Percentiles rank a stretch among this genome's conserved stretches.
phyloP scores from a whole-genome alignment of 1,139 yeast species.

The Lodderomyces margitis region DNA sequence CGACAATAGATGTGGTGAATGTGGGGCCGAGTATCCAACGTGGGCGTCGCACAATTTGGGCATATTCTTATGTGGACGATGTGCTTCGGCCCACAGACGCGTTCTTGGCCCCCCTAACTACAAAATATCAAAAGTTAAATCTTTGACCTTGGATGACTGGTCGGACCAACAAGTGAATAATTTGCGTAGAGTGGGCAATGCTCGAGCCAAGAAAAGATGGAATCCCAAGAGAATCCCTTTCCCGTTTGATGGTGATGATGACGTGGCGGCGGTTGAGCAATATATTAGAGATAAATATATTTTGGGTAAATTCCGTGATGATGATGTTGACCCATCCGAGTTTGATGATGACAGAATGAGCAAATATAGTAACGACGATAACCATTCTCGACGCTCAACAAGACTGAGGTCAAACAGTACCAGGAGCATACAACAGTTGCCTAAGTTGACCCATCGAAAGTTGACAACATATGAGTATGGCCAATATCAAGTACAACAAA shows the following conservation, averaged over 20 bases:
- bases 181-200: slow-evolving; percentile 64
- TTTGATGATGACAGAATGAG: slow-evolving; percentile 21
- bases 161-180: slow-evolving; percentile 55
- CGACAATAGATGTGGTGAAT: slow-evolving; percentile 72
- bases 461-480: slow-evolving; percentile 43
- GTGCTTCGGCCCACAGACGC: slow-evolving; percentile 77
- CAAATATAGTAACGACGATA: slow-evolving; percentile 14
- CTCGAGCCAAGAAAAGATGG: slow-evolving; percentile 61
- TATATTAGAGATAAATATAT: slow-evolving; percentile 56
- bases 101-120: slow-evolving; percentile 51
- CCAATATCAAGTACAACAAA: slow-evolving; percentile 38
- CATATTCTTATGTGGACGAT: slow-evolving; percentile 70
- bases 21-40: slow-evolving; percentile 62
- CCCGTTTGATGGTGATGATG: slow-evolving; percentile 68
- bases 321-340: slow-evolving; percentile 23
- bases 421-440: slow-evolving; percentile 19
- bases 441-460: slow-evolving; percentile 41
- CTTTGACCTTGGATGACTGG: slow-evolving; percentile 84
- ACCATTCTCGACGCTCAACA: slow-evolving; percentile 11
- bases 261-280: slow-evolving; percentile 45
- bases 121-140: slow-evolving; percentile 66
- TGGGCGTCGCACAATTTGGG: slow-evolving; percentile 56
- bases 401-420: slow-evolving; percentile 28
- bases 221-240: slow-evolving; percentile 60
- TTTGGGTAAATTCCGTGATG: slow-evolving; percentile 44